Base-by-base conservation (phyloP, 768 basidiomycete genomes). In the Mycena rosella region DNA sequence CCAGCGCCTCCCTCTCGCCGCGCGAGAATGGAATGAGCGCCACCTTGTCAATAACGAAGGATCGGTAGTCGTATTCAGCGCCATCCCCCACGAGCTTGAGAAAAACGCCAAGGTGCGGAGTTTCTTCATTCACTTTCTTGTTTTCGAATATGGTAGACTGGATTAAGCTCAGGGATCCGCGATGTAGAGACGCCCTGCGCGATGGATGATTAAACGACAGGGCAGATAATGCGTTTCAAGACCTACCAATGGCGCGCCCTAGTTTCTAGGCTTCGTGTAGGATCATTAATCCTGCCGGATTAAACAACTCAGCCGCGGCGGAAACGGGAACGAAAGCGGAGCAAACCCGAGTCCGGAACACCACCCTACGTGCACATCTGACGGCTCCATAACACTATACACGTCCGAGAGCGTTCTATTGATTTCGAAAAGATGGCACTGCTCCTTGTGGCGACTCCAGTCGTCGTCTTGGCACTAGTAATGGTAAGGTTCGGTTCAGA, bases 391-490 rank as follows among this genome's bases (percentile, higher is more conserved):
- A n/a, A 5, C 5, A n/a, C 20, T 44, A n/a, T n/a, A 44, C 42
- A 10, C 42, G 20, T 53, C 32, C 11, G 52, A 29, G 2, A 27
- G n/a, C 34, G 36, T 38, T 29, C 27, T 54, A 27, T 29, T 34
- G 22, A 32, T 38, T 17, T 54, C 22, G 5, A 24, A 14, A 18
- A 54, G 11, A 54, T 22, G 15, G 24, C 58, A 59, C 22, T 26
- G 45, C 30, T 59, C 45, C 45, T 59, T 48, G 58, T 59, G 58
- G 17, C 20, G 42, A 36, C 10, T 48, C 58, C 58, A 59, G 47
- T 59, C 58, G 22, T 59, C 18, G 32, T 49, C 34, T 49, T 59
- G 58, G 58, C n/a, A n/a, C n/a, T n/a, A n/a, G n/a, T n/a, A n/a
- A n/a, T n/a, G n/a, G n/a, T n/a, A n/a, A n/a, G n/a, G n/a, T n/a